Percentiles rank a stretch among this genome's conserved stretches.
phyloP scores from a whole-genome alignment of 1,284 basidiomycete species.

The Pyrrhoderma noxium region DNA sequence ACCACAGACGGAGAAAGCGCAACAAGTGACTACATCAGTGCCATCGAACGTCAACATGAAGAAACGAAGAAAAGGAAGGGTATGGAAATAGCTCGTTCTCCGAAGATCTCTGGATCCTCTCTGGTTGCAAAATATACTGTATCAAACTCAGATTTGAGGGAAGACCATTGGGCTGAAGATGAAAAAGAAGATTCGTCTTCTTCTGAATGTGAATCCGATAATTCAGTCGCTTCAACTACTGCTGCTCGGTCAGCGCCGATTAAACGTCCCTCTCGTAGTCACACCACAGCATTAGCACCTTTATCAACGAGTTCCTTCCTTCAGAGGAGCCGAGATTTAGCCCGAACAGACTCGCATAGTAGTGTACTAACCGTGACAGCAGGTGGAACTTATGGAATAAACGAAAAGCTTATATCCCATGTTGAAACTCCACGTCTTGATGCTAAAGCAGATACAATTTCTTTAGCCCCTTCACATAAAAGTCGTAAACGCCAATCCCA shows the following conservation, averaged over 20 bases:
- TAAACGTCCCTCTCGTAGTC: conserved; percentile 12
- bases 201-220: conserved; percentile 12
- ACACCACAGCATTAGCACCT: conserved; percentile 6
- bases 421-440: conserved; percentile 16
- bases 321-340: conserved; percentile 23
- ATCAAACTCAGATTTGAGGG: conserved; percentile 4
- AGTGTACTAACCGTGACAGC: conserved; percentile 62
- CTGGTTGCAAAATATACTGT: background rate
- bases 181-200: conserved; percentile 15
- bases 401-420: conserved; percentile 29
- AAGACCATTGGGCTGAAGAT: conserved; percentile 18
- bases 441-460: conserved; percentile 3
- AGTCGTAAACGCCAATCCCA: conserved; percentile 12
- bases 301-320: background rate
- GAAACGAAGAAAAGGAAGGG: conserved; percentile 2
- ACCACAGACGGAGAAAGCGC: conserved; percentile 33
- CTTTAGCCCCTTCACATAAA: conserved; percentile 9
- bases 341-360: conserved; percentile 47
- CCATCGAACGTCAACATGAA: background rate
- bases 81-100: background rate
- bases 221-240: conserved; percentile 14
- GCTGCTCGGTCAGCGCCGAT: conserved; percentile 11
- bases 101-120: background rate
- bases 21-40: background rate
- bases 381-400: conserved; percentile 22